A percentile compares a stretch with the other conserved stretches of the same genome.
These are phyloP conservation scores for Neofusicoccum kwambonambiense DNA, from an alignment of 2,329 filamentous ascomycete genomes.

Conservation along the genomic window DNA sequence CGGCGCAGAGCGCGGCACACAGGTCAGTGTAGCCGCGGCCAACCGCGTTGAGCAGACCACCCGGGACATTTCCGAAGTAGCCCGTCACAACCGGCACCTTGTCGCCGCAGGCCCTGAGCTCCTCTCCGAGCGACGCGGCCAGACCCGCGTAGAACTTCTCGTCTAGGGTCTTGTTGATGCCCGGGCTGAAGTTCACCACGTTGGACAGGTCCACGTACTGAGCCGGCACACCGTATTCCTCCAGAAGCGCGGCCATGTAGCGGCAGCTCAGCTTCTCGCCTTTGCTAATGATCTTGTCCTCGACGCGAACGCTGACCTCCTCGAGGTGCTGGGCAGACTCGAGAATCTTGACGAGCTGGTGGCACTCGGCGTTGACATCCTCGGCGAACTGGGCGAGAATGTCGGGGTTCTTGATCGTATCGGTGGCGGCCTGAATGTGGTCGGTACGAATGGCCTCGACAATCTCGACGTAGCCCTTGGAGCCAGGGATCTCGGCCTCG, in stretches of 20 bases:
- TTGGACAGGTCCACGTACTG: slow-evolving; percentile 90
- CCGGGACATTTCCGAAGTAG: slow-evolving; percentile 91
- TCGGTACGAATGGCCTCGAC: slow-evolving; percentile 80
- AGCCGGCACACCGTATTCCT: slow-evolving; percentile 77
- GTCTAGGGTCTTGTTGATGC: slow-evolving; percentile 39
- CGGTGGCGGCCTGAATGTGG: slow-evolving; percentile 71
- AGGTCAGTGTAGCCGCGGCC: slow-evolving; percentile 96
- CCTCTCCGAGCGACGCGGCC: slow-evolving; percentile 40
- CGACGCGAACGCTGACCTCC: slow-evolving; percentile 51
- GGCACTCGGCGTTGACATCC: slow-evolving; percentile 76
- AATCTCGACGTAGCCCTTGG: slow-evolving; percentile 64
- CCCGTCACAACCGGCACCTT: slow-evolving; percentile 65
- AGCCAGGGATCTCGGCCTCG: slow-evolving; percentile 43
- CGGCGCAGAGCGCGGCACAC: slow-evolving; percentile 86
- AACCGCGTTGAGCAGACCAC: slow-evolving; percentile 85
- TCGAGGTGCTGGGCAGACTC: slow-evolving; percentile 60
- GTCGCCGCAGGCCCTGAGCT: slow-evolving; percentile 43
- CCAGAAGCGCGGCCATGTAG: slow-evolving; percentile 82
- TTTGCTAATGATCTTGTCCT: slow-evolving; percentile 81
- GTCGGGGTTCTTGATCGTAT: slow-evolving; percentile 38
- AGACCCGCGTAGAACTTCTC: slow-evolving; percentile 49
- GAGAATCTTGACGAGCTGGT: slow-evolving; percentile 72
- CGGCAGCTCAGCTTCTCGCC: slow-evolving; percentile 94
- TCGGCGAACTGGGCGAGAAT: slow-evolving; percentile 56
- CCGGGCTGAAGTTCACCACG: slow-evolving; percentile 63